A percentile compares a stretch with the other conserved stretches of the same genome.
These are phyloP conservation scores for Luffa aegyptiaca DNA, from an alignment of 306 rosid species.

Conservation along the genomic window DNA sequence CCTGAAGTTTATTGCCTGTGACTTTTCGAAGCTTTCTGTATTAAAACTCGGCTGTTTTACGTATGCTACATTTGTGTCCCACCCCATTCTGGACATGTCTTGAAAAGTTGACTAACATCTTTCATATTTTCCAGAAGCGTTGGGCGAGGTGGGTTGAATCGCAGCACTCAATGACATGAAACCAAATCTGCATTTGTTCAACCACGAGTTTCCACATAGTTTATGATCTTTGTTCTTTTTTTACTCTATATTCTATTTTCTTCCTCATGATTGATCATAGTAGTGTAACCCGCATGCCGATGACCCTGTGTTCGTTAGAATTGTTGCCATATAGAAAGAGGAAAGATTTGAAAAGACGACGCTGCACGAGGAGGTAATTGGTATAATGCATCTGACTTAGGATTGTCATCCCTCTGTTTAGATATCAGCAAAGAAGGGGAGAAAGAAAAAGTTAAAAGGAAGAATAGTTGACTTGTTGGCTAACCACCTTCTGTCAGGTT, in stretches of 20 bases:
- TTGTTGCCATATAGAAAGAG: constrained; percentile 34
- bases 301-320: constrained; percentile 23
- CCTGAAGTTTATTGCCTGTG: background rate
- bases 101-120: constrained; percentile 13
- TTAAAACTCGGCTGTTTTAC: background rate
- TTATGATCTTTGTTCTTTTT: constrained; percentile 26
- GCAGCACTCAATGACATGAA: constrained; percentile 80
- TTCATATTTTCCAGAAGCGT: constrained; percentile 44
- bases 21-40: background rate
- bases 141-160: constrained; percentile 85
- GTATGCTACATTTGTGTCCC: background rate
- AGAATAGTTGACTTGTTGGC: constrained; percentile 58
- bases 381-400: constrained; percentile 73
- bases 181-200: constrained; percentile 16
- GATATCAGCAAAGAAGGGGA: constrained; percentile 38
- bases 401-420: constrained; percentile 57
- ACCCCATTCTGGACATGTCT: background rate
- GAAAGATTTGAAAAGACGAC: constrained; percentile 10
- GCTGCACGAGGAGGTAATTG: constrained; percentile 32
- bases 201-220: constrained; percentile 25
- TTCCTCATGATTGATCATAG: constrained; percentile 43
- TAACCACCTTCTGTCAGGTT: constrained; percentile 56
- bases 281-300: constrained; percentile 55
- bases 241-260: constrained; percentile 10
- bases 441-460: constrained; percentile 13